phyloP scores from a whole-genome alignment of 176 grass and related monocot species.

The Microstegium vimineum region DNA sequence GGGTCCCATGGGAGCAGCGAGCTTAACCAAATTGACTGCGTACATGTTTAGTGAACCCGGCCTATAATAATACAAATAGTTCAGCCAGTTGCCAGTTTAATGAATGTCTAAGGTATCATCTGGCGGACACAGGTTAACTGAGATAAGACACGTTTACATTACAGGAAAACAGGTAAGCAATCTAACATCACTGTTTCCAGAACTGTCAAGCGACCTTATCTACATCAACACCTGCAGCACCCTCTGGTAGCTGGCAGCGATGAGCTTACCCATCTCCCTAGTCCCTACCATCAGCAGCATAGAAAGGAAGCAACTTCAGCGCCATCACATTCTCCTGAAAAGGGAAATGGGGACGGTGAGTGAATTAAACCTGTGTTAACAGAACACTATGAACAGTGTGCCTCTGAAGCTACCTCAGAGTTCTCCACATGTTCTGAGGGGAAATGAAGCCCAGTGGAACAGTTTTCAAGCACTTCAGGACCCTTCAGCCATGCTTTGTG shows the following conservation, averaged over 20 bases:
- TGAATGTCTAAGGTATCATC: not conserved
- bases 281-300: slow-evolving; percentile 53
- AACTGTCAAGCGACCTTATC: slow-evolving; percentile 37
- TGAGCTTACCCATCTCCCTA: not conserved
- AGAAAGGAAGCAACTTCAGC: slow-evolving; percentile 69
- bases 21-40: not conserved
- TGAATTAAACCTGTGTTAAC: not conserved
- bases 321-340: slow-evolving; percentile 65
- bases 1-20: not conserved
- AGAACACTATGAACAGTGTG: not conserved
- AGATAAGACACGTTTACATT: not conserved
- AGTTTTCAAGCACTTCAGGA: slow-evolving; percentile 79
- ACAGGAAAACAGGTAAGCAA: slow-evolving; percentile 8
- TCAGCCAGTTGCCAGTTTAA: not conserved
- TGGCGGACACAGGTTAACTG: not conserved
- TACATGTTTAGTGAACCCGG: not conserved
- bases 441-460: slow-evolving; percentile 91
- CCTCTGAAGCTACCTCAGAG: slow-evolving; percentile 44
- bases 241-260: not conserved
- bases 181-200: slow-evolving; percentile 13
- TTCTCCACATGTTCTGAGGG: slow-evolving; percentile 44
- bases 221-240: slow-evolving; percentile 33
- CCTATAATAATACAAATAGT: not conserved
- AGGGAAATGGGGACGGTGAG: not conserved
- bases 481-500: slow-evolving; percentile 98